Evolutionary conservation across 768 basidiomycete species (phyloP).

Genomic region (Nevesoporus exiguus): DNA sequence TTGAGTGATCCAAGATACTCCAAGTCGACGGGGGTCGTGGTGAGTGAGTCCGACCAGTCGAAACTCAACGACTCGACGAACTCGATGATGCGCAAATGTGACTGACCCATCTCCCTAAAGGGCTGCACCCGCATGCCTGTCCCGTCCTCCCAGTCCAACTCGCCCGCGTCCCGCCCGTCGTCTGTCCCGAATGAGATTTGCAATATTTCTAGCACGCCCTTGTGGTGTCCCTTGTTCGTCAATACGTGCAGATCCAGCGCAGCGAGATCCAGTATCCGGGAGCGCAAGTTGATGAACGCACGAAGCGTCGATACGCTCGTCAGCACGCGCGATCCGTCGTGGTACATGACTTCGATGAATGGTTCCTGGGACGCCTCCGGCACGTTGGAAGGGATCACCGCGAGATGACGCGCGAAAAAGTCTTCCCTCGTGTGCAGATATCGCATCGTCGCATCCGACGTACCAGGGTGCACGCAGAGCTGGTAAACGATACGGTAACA

Average conservation of each 20-base stretch:
- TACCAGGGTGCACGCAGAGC: constrained; percentile 81
- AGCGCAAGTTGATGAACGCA: constrained; percentile 78
- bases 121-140: constrained; percentile 40
- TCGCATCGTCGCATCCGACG: constrained; percentile 75
- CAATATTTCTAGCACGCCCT: constrained; percentile 69
- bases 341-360: constrained; percentile 57
- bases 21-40: constrained; percentile 53
- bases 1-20: constrained; percentile 65
- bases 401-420: constrained; percentile 86
- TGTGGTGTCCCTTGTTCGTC: constrained; percentile 72
- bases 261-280: constrained; percentile 79
- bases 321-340: constrained; percentile 63
- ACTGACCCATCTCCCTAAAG: constrained; percentile 75
- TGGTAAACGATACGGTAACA: constrained; percentile 82
- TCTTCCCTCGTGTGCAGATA: constrained; percentile 87
- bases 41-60: constrained; percentile 79
- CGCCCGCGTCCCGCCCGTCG: constrained; percentile 40
- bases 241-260: constrained; percentile 88
- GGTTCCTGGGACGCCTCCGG: constrained; percentile 50
- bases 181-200: constrained; percentile 78
- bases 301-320: constrained; percentile 67
- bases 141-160: constrained; percentile 39
- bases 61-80: constrained; percentile 84
- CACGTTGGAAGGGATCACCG: constrained; percentile 63
- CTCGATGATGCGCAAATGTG: constrained; percentile 82